Evolutionary conservation across 352 stramenopile genomes (phyloP).

Genomic region (Blastocystis hominis): DNA sequence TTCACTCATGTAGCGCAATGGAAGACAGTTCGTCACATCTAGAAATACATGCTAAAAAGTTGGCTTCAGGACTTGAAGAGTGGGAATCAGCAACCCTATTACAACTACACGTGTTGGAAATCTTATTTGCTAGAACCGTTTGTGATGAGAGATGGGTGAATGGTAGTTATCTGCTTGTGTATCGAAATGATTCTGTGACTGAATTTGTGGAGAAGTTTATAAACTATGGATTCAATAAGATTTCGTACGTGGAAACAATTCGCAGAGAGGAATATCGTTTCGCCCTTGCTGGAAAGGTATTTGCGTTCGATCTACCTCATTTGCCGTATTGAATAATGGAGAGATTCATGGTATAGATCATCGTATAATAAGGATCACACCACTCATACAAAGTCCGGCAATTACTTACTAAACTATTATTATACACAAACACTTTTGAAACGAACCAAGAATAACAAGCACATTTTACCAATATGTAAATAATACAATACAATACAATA

Average conservation of each 20-base stretch:
- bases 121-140: slow-evolving; percentile 19
- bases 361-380: slow-evolving; percentile 5
- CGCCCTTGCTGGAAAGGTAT: not conserved
- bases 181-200: not conserved
- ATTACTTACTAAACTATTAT: slow-evolving; percentile 21
- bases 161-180: slow-evolving; percentile 14
- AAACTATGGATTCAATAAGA: slow-evolving; percentile 53
- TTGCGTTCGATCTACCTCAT: slow-evolving; percentile 49
- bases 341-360: no score
- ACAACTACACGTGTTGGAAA: slow-evolving; percentile 21
- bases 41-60: not conserved
- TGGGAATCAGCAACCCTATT: not conserved
- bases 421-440: slow-evolving; percentile 14
- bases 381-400: not conserved
- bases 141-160: not conserved
- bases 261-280: slow-evolving; percentile 14
- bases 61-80: not conserved
- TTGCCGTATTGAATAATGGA: slow-evolving; percentile 51
- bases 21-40: not conserved
- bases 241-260: slow-evolving; percentile 24
- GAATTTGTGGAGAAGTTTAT: not conserved
- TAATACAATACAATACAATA: no score
- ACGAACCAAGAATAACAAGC: not conserved
- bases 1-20: slow-evolving; percentile 26
- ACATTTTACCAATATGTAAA: slow-evolving; percentile 18